Conservation (phyloP, 2,329 filamentous ascomycete genomes). For the Seiridium unicorne region DNA sequence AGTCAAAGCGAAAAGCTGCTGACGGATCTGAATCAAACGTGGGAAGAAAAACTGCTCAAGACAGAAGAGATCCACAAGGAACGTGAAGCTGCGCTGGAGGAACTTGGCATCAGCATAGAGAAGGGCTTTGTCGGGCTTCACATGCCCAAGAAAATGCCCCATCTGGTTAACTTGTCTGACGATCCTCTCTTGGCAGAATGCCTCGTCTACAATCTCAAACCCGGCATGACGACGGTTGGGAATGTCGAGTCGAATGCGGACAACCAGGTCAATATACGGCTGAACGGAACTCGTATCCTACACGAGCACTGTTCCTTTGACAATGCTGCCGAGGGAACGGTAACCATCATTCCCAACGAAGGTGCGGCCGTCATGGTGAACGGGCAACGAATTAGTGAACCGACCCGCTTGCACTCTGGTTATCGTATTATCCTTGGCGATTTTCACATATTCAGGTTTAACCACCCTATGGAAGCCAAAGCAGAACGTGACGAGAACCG, state of each 20-base stretch:
- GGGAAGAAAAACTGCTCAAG: slow-evolving; percentile 94
- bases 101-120: slow-evolving; percentile 97
- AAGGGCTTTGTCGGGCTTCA: slow-evolving; percentile 95
- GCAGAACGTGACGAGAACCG: slow-evolving; percentile 87
- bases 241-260: slow-evolving; percentile 83
- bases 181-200: slow-evolving; percentile 93
- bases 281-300: slow-evolving; percentile 92
- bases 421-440: slow-evolving; percentile 95
- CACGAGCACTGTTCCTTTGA: slow-evolving; percentile 93
- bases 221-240: slow-evolving; percentile 88
- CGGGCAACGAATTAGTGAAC: slow-evolving; percentile 82
- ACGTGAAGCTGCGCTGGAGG: slow-evolving; percentile 89
- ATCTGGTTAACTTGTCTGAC: slow-evolving; percentile 96
- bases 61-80: slow-evolving; percentile 98
- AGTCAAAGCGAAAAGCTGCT: slow-evolving; percentile 96
- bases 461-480: slow-evolving; percentile 92
- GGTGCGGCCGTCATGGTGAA: slow-evolving; percentile 99
- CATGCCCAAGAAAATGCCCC: slow-evolving; percentile 98
- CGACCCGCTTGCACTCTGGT: slow-evolving; percentile 83
- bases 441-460: slow-evolving; percentile 98
- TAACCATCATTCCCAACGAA: slow-evolving; percentile 86
- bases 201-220: slow-evolving; percentile 96
- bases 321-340: slow-evolving; percentile 79
- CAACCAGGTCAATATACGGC: slow-evolving; percentile 78
- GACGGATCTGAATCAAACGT: slow-evolving; percentile 94